Evolutionary conservation across 1,139 yeast species (phyloP).

Genomic region (Pichia cactophila): DNA sequence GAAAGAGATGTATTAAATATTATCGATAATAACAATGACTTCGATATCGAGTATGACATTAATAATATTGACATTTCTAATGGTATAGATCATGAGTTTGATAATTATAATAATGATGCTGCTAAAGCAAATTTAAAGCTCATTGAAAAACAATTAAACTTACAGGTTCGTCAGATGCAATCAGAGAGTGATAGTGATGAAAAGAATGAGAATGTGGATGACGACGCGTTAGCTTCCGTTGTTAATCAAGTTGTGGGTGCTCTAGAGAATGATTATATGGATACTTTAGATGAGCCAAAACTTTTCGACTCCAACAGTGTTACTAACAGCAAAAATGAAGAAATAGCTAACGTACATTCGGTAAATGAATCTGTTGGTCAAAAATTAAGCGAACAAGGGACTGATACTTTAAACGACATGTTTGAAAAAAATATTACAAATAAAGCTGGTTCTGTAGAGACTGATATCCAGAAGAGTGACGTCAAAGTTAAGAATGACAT

Average conservation of each 20-base stretch:
- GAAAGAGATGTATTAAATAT: neutral
- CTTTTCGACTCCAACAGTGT: neutral
- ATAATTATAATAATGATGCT: neutral
- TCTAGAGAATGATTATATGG: neutral
- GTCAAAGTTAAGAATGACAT: too few species aligned
- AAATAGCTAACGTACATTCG: too few species aligned
- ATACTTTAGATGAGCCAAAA: neutral
- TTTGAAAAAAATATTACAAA: too few species aligned
- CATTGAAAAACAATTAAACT: neutral
- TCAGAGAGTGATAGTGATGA: neutral
- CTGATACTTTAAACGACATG: neutral
- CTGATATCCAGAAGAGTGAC: too few species aligned
- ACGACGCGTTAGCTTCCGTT: neutral
- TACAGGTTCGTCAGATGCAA: neutral
- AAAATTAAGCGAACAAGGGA: neutral
- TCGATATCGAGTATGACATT: neutral
- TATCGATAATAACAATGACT: neutral
- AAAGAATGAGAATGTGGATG: neutral
- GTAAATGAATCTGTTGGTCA: neutral
- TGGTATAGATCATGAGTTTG: neutral
- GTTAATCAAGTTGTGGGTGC: conserved; percentile 1
- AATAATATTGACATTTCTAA: neutral
- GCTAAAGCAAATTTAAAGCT: neutral
- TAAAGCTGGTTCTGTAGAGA: too few species aligned
- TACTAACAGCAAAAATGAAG: neutral